Evolutionary conservation across 192 early-diverging fungal species (phyloP), one percentile per base, ranked within the genome.

Genomic region (Backusella psychrophila): DNA sequence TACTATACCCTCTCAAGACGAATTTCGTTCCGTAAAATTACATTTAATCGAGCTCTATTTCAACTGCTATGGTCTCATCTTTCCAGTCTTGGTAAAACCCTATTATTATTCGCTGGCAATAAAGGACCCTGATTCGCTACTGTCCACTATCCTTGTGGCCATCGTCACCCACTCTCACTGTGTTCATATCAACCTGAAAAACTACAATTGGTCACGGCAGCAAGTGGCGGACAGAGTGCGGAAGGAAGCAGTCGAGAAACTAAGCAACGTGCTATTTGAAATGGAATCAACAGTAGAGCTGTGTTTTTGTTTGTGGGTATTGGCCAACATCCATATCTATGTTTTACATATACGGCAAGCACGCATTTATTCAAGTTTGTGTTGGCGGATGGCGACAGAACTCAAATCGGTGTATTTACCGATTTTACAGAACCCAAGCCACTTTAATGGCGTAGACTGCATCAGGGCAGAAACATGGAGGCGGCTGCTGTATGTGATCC

Each of bases 391-490:
- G 72, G 78, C 70, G 14, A 49, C 67, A 2, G 34, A 69, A 6
- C 74, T 80, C 36, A 80, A 80, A 26, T n/a, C 68, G 12, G 42
- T 21, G 8, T 74, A 74, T 41, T 17, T 75, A 4, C 67, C 67
- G 5, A 71, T 75, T 19, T 26, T 80, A 8, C 34, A 72, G 19
- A 66, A 68, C 29, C 38, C 68, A 36, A 19, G 17, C 1, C 35
- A 69, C 19, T 38, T 49, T 19, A 39, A 17, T 69, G 26, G 41
- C 5, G 41, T 76, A 1, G 49, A 26, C 29, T 33, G 39, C 12
- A 39, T 41, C 26, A 31, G 63, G 1, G 78, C 78, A 7, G 78
- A 80, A 42, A 71, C 78, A 2, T 80, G 78, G 78, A 42, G 69
- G 12, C 78, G 78, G 19, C 4, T 75, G 42, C 72, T 69, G n/a